These are phyloP conservation scores for Trebouxia sp. DNA, from an alignment of 139 green algal genomes.

Conservation along the genomic window DNA sequence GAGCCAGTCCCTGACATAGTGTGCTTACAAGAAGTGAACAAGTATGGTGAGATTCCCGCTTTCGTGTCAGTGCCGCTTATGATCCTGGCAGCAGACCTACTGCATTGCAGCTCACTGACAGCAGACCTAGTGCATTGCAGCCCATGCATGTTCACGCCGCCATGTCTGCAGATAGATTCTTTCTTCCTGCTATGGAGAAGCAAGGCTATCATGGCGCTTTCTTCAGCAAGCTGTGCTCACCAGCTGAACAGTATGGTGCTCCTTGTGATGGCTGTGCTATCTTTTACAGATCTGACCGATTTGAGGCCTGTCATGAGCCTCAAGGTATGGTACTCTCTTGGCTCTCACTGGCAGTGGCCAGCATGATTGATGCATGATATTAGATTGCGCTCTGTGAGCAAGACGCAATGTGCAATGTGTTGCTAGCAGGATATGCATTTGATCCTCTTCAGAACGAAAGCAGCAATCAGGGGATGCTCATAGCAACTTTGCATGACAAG, in stretches of 20 bases:
- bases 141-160: no score
- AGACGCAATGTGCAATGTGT: no score
- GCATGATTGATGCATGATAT: no score
- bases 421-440: conserved; percentile 5
- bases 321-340: conserved; percentile 32
- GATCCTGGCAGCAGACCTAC: no score
- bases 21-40: conserved; percentile 57
- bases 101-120: no score
- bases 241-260: conserved; percentile 47
- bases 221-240: conserved; percentile 51
- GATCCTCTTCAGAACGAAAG: not conserved
- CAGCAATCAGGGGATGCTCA: conserved; percentile 36
- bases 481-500: conserved; percentile 39
- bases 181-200: conserved; percentile 24
- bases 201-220: conserved; percentile 40
- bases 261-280: conserved; percentile 52
- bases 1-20: conserved; percentile 22
- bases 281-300: conserved; percentile 42
- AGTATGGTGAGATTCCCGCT: conserved; percentile 37
- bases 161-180: conserved; percentile 37
- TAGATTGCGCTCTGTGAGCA: no score
- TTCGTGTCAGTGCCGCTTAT: no score
- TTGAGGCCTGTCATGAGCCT: conserved; percentile 32
- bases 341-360: no score
- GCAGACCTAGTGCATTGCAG: no score